Conservation (phyloP, 192 early-diverging fungal genomes). For the Glomus cerebriforme region DNA sequence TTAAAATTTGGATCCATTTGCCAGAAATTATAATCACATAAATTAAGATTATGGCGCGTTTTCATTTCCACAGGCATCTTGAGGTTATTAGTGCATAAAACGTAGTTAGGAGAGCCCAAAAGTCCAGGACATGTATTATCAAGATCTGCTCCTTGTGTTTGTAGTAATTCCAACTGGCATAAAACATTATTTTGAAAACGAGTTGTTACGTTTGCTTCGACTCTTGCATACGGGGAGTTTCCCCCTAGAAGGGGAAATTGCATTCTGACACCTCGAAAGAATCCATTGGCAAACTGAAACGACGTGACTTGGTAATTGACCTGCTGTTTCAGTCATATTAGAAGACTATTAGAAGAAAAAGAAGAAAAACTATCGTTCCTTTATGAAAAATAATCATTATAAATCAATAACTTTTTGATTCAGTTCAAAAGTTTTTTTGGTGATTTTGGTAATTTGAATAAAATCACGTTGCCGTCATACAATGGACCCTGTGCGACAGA, state of each 20-base stretch:
- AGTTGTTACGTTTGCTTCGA: neutral
- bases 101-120: neutral
- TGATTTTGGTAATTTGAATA: too few relatives aligned
- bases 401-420: too few relatives aligned
- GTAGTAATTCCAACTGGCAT: neutral
- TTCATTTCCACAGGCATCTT: conserved; percentile 21
- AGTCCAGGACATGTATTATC: neutral
- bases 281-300: neutral
- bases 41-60: too few relatives aligned
- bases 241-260: neutral
- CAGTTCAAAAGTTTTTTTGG: too few relatives aligned
- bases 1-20: conserved; percentile 9
- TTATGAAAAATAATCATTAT: neutral
- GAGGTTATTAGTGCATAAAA: conserved; percentile 6
- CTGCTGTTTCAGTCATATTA: neutral
- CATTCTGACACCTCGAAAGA: too few relatives aligned
- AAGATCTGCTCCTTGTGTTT: neutral
- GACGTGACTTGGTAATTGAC: conserved; percentile 5
- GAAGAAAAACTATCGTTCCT: neutral
- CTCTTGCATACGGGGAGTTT: neutral
- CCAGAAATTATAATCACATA: too few relatives aligned
- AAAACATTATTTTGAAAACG: neutral
- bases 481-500: too few relatives aligned
- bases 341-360: neutral
- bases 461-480: too few relatives aligned